Conservation (phyloP, 2,329 filamentous ascomycete genomes). For the Pezicula radicicola region DNA sequence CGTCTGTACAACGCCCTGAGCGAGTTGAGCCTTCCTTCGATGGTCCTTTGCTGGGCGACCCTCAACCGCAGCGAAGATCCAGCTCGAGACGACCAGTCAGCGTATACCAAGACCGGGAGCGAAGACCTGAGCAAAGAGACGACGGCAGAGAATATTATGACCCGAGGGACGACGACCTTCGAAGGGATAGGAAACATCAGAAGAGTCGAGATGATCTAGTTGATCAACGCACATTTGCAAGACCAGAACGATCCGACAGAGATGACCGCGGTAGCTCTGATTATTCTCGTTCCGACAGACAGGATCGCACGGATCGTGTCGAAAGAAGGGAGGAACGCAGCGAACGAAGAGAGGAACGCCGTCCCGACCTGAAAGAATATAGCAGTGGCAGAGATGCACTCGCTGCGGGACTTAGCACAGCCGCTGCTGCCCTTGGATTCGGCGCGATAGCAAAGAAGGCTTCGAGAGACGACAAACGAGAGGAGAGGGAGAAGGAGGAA, state of each 20-base stretch:
- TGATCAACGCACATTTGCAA: slow-evolving; percentile 23
- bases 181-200: slow-evolving; percentile 15
- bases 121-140: slow-evolving; percentile 17
- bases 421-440: slow-evolving; percentile 27
- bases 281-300: neutral
- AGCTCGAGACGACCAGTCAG: slow-evolving; percentile 28
- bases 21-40: slow-evolving; percentile 19
- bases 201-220: slow-evolving; percentile 23
- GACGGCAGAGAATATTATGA: slow-evolving; percentile 23
- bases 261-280: slow-evolving; percentile 3
- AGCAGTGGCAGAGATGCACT: slow-evolving; percentile 24
- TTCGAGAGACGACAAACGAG: slow-evolving; percentile 6
- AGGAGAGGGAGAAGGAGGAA: slow-evolving; percentile 15
- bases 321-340: slow-evolving; percentile 11
- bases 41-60: neutral
- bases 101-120: slow-evolving; percentile 24
- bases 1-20: neutral
- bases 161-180: slow-evolving; percentile 22
- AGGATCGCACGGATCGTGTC: slow-evolving; percentile 10
- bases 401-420: slow-evolving; percentile 27
- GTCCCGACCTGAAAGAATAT: slow-evolving; percentile 13
- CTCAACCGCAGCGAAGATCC: slow-evolving; percentile 25
- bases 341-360: slow-evolving; percentile 3
- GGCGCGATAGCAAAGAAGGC: slow-evolving; percentile 24
- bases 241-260: slow-evolving; percentile 12